phyloP scores from a whole-genome alignment of 1,139 yeast genomes.

The Lodderomyces orthopsilosis region DNA sequence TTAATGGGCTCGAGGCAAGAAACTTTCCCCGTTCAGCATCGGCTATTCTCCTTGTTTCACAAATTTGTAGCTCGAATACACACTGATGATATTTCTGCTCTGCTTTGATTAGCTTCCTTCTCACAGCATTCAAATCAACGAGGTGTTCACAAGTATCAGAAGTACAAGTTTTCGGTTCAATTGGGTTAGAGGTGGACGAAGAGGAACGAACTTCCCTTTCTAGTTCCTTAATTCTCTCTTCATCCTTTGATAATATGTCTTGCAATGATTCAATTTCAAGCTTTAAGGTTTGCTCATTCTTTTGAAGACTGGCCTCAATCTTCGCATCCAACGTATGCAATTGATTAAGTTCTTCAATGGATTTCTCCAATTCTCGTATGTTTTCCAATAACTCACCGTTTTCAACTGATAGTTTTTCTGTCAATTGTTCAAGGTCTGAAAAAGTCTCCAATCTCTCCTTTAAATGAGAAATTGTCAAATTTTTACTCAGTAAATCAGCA shows the following conservation, averaged over 20 bases:
- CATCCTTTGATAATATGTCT: background rate
- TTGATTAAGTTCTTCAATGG: constrained; percentile 58
- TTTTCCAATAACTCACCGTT: constrained; percentile 46
- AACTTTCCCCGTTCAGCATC: background rate
- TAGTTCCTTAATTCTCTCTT: background rate
- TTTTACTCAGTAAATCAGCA: constrained; percentile 8
- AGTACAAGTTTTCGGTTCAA: background rate
- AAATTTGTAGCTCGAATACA: background rate
- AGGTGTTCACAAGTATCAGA: background rate
- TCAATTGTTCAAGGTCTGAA: constrained; percentile 44
- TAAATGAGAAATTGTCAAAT: constrained; percentile 29
- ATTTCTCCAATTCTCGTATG: constrained; percentile 34
- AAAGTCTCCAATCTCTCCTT: constrained; percentile 37
- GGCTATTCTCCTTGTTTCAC: background rate
- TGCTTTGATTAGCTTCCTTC: background rate
- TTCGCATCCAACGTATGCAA: constrained; percentile 59
- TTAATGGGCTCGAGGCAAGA: background rate
- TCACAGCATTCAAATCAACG: background rate
- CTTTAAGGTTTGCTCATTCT: constrained; percentile 1
- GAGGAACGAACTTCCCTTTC: background rate
- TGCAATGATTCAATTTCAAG: constrained; percentile 1
- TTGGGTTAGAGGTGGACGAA: background rate
- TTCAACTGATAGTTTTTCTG: constrained; percentile 55
- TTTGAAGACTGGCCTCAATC: constrained; percentile 50
- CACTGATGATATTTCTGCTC: background rate